Base-by-base conservation (phyloP, 2,329 filamentous ascomycete species). In the Nannizziopsis barbatae region DNA sequence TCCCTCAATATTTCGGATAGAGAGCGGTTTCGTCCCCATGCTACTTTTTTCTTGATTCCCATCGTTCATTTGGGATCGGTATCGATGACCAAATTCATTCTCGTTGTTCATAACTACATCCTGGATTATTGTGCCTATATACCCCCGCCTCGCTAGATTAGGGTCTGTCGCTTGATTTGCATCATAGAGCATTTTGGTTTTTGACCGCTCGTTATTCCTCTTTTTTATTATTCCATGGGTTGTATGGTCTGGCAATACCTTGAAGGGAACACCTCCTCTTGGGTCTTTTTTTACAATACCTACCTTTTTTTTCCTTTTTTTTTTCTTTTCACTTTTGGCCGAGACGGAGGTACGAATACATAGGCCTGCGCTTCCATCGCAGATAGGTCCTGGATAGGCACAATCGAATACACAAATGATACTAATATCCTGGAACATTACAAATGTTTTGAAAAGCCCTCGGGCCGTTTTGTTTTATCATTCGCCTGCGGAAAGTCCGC, bases 71-170 rank as follows among this genome's bases (percentile, higher is more conserved):
- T n/a, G 11, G 46, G 40, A 49, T 43, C 22, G 46, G 46, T 39
- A 38, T 44, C 43, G 32, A 43, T 35, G 46, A 43, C 46, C 32
- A 32, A 32, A 18, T 42, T 36, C 22, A 12, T 20, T 47, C 30
- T 47, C 38, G 12, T 15, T 47, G 46, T 42, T 43, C 41, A 35
- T 42, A 44, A n/a, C n/a, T 50, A 37, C 39, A 31, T 17, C 37
- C 36, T 22, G 32, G 20, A 37, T 40, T 39, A 12, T 33, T 42
- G 36, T 41, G 14, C 37, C 11, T 51, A 37, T 48, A 47, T 46
- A 52, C 41, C 31, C 42, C 44, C n/a, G 14, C 49, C 50, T 54
- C 52, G 52, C 37, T 54, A 54, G 52, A 52, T 45, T 36, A 44
- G 48, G 52, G 49, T 43, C 45, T 17, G 17, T 52, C 48, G 45